Percentiles rank a stretch among this genome's conserved stretches.
phyloP scores from a whole-genome alignment of 129 eudicot species.

The Mikania micrantha region DNA sequence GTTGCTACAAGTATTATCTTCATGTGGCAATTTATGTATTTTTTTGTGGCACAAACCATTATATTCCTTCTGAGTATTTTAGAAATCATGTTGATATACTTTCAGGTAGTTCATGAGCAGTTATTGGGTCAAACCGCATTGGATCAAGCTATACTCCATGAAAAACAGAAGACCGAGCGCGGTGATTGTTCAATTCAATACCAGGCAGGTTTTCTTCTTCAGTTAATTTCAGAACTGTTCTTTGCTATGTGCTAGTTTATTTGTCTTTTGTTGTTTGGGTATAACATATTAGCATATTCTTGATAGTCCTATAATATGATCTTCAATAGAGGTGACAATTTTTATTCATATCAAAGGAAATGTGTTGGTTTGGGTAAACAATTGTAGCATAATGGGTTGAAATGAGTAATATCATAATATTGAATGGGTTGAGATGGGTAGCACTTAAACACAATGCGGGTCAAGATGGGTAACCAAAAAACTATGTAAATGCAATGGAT shows the following conservation, averaged over 20 bases:
- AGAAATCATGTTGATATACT: slow-evolving; percentile 3
- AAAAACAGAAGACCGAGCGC: slow-evolving; percentile 36
- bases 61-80: neutral
- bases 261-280: neutral
- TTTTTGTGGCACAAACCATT: neutral
- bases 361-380: too few species aligned
- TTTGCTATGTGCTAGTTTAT: neutral
- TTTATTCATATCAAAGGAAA: too few species aligned
- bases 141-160: slow-evolving; percentile 21
- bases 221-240: neutral
- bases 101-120: slow-evolving; percentile 39
- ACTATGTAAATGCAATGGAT: too few species aligned
- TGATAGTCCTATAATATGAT: neutral
- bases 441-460: too few species aligned
- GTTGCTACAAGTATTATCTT: slow-evolving; percentile 33
- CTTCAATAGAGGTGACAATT: too few species aligned
- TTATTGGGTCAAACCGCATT: slow-evolving; percentile 37
- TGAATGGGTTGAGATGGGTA: too few species aligned
- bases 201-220: slow-evolving; percentile 29
- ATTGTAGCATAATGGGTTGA: too few species aligned
- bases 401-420: too few species aligned
- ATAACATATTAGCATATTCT: neutral
- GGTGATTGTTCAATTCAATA: slow-evolving; percentile 19
- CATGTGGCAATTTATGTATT: neutral
- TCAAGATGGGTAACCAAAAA: too few species aligned